A percentile compares a stretch with the other conserved stretches of the same genome.
These are phyloP conservation scores for carrot (Daucus carota) DNA, from an alignment of 129 eudicot genomes.

Conservation along the genomic window DNA sequence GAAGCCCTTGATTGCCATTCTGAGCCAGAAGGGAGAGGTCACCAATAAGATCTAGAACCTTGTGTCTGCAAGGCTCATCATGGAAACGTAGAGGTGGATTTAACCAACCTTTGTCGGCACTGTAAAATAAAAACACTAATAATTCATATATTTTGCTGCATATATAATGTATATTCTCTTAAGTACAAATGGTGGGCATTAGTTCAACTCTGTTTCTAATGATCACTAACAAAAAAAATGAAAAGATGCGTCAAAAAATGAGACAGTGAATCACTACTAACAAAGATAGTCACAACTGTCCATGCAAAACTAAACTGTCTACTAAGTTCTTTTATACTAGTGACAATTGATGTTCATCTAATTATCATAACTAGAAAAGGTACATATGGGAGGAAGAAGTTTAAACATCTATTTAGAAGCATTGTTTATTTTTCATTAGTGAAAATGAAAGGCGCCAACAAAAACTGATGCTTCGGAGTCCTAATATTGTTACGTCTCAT, in stretches of 20 bases:
- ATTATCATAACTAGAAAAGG: not conserved
- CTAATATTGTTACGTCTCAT: not conserved
- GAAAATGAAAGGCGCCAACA: not conserved
- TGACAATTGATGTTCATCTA: not conserved
- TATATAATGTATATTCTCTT: not conserved
- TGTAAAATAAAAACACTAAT: slow-evolving; percentile 12
- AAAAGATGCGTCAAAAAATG: not conserved
- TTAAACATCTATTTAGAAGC: not conserved
- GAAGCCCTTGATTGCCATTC: slow-evolving; percentile 86
- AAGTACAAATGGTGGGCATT: not conserved
- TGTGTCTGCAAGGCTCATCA: slow-evolving; percentile 88
- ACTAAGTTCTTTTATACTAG: not conserved
- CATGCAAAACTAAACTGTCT: not conserved
- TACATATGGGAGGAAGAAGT: not conserved
- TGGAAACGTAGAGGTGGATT: slow-evolving; percentile 74
- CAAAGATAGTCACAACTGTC: not conserved
- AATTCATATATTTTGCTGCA: not conserved
- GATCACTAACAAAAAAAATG: not conserved
- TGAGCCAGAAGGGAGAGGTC: slow-evolving; percentile 79
- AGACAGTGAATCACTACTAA: not conserved
- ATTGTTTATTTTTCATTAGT: not conserved
- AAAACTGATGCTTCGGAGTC: not conserved
- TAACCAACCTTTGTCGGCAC: slow-evolving; percentile 68
- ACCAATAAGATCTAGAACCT: slow-evolving; percentile 88
- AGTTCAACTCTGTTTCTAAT: not conserved